A percentile compares a stretch with the other conserved stretches of the same genome.
Evolutionary conservation across 768 basidiomycete species (phyloP).

Genomic region (Boletus edulis): DNA sequence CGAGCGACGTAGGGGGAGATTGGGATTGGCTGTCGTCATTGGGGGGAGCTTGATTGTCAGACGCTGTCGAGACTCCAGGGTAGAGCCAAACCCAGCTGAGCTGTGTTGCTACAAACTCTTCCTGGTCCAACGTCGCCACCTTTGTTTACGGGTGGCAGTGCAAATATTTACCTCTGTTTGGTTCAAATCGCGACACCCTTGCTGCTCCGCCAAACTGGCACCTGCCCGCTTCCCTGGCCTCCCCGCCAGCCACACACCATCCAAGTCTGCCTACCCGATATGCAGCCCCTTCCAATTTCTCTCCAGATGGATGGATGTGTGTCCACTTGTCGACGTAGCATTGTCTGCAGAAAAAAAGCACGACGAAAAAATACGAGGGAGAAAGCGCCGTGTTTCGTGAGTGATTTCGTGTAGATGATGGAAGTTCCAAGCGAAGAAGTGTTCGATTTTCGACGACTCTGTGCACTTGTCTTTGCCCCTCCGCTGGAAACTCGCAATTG

Average conservation of each 20-base stretch:
- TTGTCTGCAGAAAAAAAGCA: conserved; percentile 2
- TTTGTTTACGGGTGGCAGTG: conserved; percentile 35
- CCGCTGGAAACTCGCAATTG: conserved; percentile 23
- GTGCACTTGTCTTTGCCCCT: conserved; percentile 19
- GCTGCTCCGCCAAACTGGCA: conserved; percentile 23
- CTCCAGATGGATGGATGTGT: neutral
- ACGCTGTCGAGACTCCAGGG: conserved; percentile 21
- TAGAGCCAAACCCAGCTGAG: conserved; percentile 4
- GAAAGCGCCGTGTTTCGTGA: neutral
- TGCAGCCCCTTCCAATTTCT: neutral
- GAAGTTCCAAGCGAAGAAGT: conserved; percentile 34
- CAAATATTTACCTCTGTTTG: conserved; percentile 29
- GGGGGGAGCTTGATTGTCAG: conserved; percentile 22
- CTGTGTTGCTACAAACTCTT: conserved; percentile 19
- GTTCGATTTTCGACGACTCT: conserved; percentile 24
- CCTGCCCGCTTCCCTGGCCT: conserved; percentile 24
- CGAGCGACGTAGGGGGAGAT: conserved; percentile 24
- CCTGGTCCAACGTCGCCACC: conserved; percentile 20
- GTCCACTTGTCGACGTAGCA: neutral
- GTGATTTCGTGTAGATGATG: conserved; percentile 23
- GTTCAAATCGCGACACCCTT: conserved; percentile 6
- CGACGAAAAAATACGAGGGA: conserved; percentile 1
- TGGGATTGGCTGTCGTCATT: conserved; percentile 17
- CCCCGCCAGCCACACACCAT: conserved; percentile 15
- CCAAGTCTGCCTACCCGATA: neutral